Conservation (phyloP, 176 grass and related monocot species). For the Themeda triandra region DNA sequence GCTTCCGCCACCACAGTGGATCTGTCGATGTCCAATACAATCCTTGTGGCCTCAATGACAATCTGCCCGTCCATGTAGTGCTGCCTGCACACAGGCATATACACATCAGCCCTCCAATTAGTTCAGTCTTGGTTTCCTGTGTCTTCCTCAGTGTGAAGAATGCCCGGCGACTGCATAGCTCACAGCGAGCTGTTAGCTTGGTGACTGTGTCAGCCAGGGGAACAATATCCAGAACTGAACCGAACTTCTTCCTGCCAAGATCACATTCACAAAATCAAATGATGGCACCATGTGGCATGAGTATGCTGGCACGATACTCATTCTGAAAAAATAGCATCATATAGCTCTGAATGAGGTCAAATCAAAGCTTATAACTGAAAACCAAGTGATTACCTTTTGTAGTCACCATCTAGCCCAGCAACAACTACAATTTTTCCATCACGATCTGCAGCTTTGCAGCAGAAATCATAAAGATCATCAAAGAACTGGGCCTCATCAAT, state of each 20-base stretch:
- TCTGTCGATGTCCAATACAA: slow-evolving; percentile 69
- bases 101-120: slow-evolving; percentile 90
- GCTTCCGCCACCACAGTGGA: slow-evolving; percentile 21
- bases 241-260: slow-evolving; percentile 75
- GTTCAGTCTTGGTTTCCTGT: slow-evolving; percentile 72
- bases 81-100: slow-evolving; percentile 90
- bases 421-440: slow-evolving; percentile 87
- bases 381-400: slow-evolving; percentile 59
- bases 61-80: slow-evolving; percentile 81
- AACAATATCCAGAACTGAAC: slow-evolving; percentile 86
- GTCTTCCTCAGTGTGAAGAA: slow-evolving; percentile 95
- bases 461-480: slow-evolving; percentile 80
- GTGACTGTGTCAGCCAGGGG: slow-evolving; percentile 81
- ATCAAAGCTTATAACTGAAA: not conserved
- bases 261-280: slow-evolving; percentile 20
- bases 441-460: slow-evolving; percentile 72
- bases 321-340: not conserved
- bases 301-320: not conserved
- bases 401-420: slow-evolving; percentile 90
- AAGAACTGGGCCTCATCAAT: slow-evolving; percentile 99
- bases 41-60: slow-evolving; percentile 56
- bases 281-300: not conserved
- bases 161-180: slow-evolving; percentile 60
- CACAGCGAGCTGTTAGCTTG: slow-evolving; percentile 81
- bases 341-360: not conserved